Conservation (phyloP, 805 yeast species). For the Yarrowia osloensis region DNA sequence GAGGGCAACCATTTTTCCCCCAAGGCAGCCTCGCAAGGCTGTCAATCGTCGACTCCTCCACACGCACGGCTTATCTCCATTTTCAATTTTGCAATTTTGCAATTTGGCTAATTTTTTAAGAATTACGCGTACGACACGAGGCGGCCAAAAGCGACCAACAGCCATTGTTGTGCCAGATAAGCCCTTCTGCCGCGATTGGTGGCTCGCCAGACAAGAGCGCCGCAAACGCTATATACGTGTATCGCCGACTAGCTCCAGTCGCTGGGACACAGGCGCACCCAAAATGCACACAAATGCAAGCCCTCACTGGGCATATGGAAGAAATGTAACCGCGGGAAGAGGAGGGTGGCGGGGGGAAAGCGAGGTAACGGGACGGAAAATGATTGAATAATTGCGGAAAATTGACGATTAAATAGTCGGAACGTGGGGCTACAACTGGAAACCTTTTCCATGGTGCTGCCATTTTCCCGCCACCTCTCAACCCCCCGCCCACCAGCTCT, state of each 20-base stretch:
- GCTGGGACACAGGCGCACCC: background rate
- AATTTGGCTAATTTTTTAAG: no score
- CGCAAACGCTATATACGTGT: constrained; percentile 7
- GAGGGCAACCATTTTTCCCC: background rate
- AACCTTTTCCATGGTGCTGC: background rate
- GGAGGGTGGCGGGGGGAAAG: background rate
- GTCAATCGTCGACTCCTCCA: background rate
- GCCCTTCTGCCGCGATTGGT: background rate
- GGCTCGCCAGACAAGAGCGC: background rate
- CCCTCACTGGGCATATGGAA: constrained; percentile 21
- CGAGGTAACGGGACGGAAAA: background rate
- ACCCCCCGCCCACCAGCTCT: background rate
- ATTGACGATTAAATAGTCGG: background rate
- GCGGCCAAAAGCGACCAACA: no score
- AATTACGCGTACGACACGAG: constrained; percentile 7
- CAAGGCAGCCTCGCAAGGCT: background rate
- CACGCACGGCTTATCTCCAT: background rate
- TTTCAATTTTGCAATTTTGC: background rate
- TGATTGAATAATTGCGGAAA: background rate
- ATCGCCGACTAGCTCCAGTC: background rate
- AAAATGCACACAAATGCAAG: constrained; percentile 26
- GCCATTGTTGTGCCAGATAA: background rate
- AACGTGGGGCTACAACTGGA: background rate
- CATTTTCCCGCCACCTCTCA: no score
- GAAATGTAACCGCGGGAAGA: background rate